phyloP scores from a whole-genome alignment of 805 yeast species.

The Metschnikowia lachancei region DNA sequence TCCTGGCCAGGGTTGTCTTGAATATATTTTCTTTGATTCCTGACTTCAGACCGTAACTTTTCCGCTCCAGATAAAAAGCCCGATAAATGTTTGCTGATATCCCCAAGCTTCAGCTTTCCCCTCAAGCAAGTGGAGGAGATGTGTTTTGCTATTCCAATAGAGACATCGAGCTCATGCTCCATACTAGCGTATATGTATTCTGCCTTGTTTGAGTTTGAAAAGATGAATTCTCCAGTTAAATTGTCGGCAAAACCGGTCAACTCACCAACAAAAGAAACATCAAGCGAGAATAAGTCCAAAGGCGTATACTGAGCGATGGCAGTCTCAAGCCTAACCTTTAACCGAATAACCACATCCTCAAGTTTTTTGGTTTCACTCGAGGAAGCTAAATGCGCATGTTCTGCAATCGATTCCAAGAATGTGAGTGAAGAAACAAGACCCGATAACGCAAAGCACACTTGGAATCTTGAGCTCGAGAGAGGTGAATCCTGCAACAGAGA shows the following conservation, averaged over 20 bases:
- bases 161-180: not conserved
- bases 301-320: not conserved
- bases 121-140: not conserved
- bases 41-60: not conserved
- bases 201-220: not conserved
- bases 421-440: not conserved
- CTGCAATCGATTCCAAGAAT: not conserved
- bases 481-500: not conserved
- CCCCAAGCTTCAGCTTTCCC: not conserved
- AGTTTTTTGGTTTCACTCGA: not conserved
- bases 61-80: not conserved
- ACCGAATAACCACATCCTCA: not conserved
- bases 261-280: conserved; percentile 2
- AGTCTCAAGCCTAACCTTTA: not conserved
- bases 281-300: conserved; percentile 3
- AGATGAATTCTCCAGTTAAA: not conserved
- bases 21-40: not conserved
- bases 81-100: not conserved
- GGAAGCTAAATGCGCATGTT: not conserved
- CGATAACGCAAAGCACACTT: not conserved
- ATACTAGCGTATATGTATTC: not conserved
- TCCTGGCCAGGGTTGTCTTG: not conserved
- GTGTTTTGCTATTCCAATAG: not conserved
- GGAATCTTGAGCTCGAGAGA: not conserved
- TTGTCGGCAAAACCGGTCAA: not conserved